phyloP scores from a whole-genome alignment of 192 early-diverging fungal species.

The Lobosporangium transversale region DNA sequence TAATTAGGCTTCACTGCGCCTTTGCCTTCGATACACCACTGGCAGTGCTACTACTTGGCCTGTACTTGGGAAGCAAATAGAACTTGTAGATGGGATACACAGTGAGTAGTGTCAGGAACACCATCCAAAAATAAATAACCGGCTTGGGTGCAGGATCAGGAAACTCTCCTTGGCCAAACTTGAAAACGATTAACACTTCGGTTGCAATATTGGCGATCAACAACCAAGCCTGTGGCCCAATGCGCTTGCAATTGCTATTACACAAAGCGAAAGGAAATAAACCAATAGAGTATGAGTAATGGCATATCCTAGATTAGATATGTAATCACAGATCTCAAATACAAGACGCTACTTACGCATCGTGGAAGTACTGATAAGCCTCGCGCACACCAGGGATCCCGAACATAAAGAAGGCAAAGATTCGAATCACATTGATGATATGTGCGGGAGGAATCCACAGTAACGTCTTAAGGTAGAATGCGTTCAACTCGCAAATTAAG shows the following conservation, averaged over 20 bases:
- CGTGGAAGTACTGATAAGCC: slow-evolving; percentile 88
- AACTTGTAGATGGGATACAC: slow-evolving; percentile 85
- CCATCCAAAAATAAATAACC: slow-evolving; percentile 80
- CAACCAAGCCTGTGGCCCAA: slow-evolving; percentile 96
- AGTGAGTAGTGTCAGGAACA: slow-evolving; percentile 66
- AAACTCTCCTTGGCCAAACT: slow-evolving; percentile 91
- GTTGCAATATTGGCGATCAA: slow-evolving; percentile 87
- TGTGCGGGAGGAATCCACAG: slow-evolving; percentile 92
- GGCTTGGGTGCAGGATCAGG: slow-evolving; percentile 74
- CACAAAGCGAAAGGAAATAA: neutral
- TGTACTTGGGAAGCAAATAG: slow-evolving; percentile 31
- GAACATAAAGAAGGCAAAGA: slow-evolving; percentile 86
- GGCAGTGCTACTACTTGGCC: neutral
- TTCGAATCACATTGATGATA: slow-evolving; percentile 78
- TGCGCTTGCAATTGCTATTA: slow-evolving; percentile 79
- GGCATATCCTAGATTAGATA: too few relatives aligned
- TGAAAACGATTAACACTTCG: slow-evolving; percentile 91
- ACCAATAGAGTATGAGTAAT: too few relatives aligned
- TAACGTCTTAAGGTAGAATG: slow-evolving; percentile 93
- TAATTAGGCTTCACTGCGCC: too few relatives aligned
- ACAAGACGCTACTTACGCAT: slow-evolving; percentile 45
- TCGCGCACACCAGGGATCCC: slow-evolving; percentile 91
- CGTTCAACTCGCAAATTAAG: slow-evolving; percentile 82
- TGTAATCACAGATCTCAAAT: too few relatives aligned
- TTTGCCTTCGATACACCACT: neutral